Evolutionary conservation across 2,329 filamentous ascomycete species (phyloP), one percentile per base, ranked within the genome.

Genomic region (Nemania abortiva): DNA sequence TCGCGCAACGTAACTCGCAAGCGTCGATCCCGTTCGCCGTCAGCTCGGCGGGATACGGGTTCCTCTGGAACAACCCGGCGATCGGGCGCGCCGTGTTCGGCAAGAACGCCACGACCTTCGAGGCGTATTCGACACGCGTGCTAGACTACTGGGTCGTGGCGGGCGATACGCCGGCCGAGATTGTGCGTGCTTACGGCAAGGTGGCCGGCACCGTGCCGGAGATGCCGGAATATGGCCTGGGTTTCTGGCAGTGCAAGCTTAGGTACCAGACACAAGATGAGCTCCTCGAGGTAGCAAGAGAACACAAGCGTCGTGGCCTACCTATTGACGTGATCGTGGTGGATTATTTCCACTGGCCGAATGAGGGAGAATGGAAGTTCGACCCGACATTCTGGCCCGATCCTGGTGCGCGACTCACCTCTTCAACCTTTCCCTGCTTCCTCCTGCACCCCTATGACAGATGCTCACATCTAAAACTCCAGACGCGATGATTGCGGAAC

Each of bases 181-280:
- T 91, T 50, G 83, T 86, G 6, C 81, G 87, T 68, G 81, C 84
- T 0, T 91, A 91, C 72, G 85, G 86, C 0, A 78, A 79, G 3
- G 87, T 82, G 1, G 89, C 89, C 0, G 89, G 89, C 0, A 85
- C 82, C 39, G 87, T 87, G 0, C 89, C 90, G 0, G 88, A 88
- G 85, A 91, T 91, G 89, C 90, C 89, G 1, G 89, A 91, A 72
- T 91, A 90, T 72, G 89, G 89, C 0, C 82, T 91, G 0, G 89
- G 89, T 0, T 91, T 91, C 75, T 91, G 89, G 89, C 89, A 91
- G 75, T 90, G 88, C 77, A 91, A 91, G n/a, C 63, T 70, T 6
- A 77, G 91, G 90, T 91, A 91, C 72, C 87, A 88, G 77, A 91
- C 86, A 0, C 90, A 91, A 73, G 88, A 90, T 20, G 88, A 92